Conservation (phyloP, 202 grass and related monocot genomes). For the Carex arenaria region DNA sequence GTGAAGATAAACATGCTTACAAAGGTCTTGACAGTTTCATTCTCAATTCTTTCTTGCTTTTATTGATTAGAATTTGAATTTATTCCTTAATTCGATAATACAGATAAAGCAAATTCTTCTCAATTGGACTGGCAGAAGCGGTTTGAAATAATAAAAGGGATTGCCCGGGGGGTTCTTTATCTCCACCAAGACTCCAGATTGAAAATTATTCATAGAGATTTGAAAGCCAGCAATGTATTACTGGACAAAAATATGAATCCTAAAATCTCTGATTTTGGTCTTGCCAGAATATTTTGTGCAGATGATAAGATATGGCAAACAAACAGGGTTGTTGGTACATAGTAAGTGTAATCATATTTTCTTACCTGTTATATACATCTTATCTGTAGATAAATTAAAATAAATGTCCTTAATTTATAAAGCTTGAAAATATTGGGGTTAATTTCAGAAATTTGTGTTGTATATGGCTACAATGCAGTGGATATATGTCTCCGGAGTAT, state of each 20-base stretch:
- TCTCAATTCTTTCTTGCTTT: not conserved
- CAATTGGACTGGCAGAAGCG: conserved; percentile 44
- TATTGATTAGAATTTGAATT: not conserved
- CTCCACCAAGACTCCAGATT: conserved; percentile 82
- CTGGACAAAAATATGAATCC: conserved; percentile 52
- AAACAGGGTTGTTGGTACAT: conserved; percentile 58
- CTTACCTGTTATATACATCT: not conserved
- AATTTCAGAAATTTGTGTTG: not conserved
- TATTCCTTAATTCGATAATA: not conserved
- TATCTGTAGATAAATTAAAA: not conserved
- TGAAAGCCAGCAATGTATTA: conserved; percentile 69
- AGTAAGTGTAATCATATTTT: conserved; percentile 36
- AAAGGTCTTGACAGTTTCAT: not conserved
- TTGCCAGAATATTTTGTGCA: conserved; percentile 49
- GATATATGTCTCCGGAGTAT: conserved; percentile 74
- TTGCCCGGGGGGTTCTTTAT: conserved; percentile 70
- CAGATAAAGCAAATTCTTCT: conserved; percentile 39
- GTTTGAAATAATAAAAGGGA: conserved; percentile 50
- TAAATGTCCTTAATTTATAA: not conserved
- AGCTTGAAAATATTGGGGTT: not conserved
- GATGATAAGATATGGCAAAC: conserved; percentile 55
- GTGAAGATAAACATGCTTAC: not conserved
- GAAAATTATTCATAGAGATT: conserved; percentile 72
- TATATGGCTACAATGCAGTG: conserved; percentile 25
- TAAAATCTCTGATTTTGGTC: conserved; percentile 75